These are phyloP conservation scores for Pythium aristosporum DNA, from an alignment of 352 stramenopile species.

Conservation along the genomic window DNA sequence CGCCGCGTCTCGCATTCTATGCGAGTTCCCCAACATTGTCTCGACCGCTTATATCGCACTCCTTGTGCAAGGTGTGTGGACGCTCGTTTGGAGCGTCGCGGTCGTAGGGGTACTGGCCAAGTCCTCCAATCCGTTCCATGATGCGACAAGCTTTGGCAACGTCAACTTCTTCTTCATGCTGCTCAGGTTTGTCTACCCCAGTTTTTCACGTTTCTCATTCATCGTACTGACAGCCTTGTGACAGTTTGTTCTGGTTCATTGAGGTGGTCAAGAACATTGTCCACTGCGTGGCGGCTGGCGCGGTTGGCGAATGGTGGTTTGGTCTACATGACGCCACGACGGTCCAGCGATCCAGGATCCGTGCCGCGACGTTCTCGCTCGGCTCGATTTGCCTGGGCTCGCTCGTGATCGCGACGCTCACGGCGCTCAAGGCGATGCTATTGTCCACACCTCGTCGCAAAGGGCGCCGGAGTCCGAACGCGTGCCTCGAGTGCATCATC, in stretches of 20 bases:
- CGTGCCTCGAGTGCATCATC: conserved; percentile 81
- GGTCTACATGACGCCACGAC: conserved; percentile 69
- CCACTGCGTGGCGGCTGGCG: conserved; percentile 78
- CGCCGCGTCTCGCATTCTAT: conserved; percentile 66
- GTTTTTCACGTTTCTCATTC: background rate
- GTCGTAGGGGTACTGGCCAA: conserved; percentile 74
- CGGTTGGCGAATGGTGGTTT: conserved; percentile 87
- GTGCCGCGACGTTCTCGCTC: conserved; percentile 70
- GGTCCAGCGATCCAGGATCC: conserved; percentile 61
- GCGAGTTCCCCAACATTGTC: conserved; percentile 73
- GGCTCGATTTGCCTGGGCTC: conserved; percentile 86
- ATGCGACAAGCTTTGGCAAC: conserved; percentile 67
- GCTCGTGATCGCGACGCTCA: conserved; percentile 70
- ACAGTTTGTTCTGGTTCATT: conserved; percentile 83
- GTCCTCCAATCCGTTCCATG: conserved; percentile 43
- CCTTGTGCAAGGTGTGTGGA: conserved; percentile 62
- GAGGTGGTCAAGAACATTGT: conserved; percentile 85
- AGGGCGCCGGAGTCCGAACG: conserved; percentile 58
- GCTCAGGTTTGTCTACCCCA: conserved; percentile 46
- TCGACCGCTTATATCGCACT: conserved; percentile 66
- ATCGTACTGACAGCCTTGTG: conserved; percentile 2
- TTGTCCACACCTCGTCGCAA: conserved; percentile 70
- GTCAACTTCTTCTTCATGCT: conserved; percentile 84
- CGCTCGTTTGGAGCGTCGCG: conserved; percentile 72
- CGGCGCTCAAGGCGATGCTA: conserved; percentile 63